These are phyloP conservation scores for Talaromyces proteolyticus DNA, from an alignment of 495 filamentous ascomycete species.

Conservation along the genomic window DNA sequence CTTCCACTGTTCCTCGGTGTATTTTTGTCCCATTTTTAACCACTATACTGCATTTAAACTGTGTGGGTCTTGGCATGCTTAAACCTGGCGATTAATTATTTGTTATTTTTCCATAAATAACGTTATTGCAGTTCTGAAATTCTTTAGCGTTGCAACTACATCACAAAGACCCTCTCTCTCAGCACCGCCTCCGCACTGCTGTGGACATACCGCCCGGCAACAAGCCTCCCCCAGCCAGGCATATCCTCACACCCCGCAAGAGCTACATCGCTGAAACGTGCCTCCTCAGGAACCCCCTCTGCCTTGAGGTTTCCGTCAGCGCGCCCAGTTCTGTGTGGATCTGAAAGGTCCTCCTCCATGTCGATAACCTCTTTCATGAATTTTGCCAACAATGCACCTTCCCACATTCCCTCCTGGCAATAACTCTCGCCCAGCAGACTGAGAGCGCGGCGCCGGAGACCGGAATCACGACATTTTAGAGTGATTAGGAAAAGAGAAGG, in stretches of 20 bases:
- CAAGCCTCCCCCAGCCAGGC: neutral
- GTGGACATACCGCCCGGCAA: neutral
- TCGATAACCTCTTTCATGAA: neutral
- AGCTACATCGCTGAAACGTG: neutral
- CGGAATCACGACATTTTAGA: neutral
- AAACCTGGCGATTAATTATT: too few relatives aligned
- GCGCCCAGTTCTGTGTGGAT: neutral
- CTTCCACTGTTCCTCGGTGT: too few relatives aligned
- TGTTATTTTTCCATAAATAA: too few relatives aligned
- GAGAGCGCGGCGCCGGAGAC: neutral
- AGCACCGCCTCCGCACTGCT: neutral
- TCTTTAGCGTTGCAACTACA: too few relatives aligned
- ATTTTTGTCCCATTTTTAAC: too few relatives aligned
- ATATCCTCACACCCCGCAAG: neutral
- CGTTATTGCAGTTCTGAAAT: too few relatives aligned
- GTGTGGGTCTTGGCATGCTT: too few relatives aligned
- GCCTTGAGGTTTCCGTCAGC: neutral
- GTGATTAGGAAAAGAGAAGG: neutral
- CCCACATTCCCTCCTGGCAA: constrained; percentile 5
- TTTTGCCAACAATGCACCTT: neutral
- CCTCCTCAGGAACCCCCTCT: neutral
- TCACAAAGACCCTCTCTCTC: neutral
- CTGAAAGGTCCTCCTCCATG: neutral
- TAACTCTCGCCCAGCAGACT: neutral
- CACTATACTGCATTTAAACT: too few relatives aligned